These are phyloP conservation scores for Fusarium falciforme DNA, from an alignment of 2,329 filamentous ascomycete genomes.

Conservation along the genomic window DNA sequence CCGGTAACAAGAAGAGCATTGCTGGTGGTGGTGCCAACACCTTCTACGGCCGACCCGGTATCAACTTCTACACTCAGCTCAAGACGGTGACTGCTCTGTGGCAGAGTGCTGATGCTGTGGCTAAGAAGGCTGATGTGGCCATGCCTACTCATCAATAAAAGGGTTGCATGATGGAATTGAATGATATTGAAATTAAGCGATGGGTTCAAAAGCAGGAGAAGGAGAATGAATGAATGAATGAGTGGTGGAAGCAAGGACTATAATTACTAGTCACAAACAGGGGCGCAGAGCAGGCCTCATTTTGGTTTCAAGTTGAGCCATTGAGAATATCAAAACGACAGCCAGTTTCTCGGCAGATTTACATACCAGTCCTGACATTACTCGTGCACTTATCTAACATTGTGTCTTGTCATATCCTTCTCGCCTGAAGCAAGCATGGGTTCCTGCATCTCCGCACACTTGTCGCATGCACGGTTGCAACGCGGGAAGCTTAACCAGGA, in stretches of 20 bases:
- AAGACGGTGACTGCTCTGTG: slow-evolving; percentile 98
- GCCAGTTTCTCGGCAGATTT: background rate
- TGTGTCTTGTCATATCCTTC: background rate
- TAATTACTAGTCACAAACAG: slow-evolving; percentile 21
- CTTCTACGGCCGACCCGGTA: slow-evolving; percentile 92
- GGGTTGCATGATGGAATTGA: background rate
- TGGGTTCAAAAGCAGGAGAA: slow-evolving; percentile 8
- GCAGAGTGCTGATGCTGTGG: slow-evolving; percentile 85
- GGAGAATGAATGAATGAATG: background rate
- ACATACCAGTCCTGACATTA: background rate
- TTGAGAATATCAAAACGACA: slow-evolving; percentile 25
- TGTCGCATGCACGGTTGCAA: background rate
- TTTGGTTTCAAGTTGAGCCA: slow-evolving; percentile 7
- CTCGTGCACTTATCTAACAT: background rate
- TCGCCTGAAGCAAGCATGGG: background rate
- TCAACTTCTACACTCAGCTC: slow-evolving; percentile 95
- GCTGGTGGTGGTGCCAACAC: slow-evolving; percentile 93
- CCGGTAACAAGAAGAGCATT: slow-evolving; percentile 87
- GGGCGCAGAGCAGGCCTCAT: background rate
- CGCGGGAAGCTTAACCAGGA: background rate
- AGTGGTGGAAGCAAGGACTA: slow-evolving; percentile 13
- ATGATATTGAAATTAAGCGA: background rate
- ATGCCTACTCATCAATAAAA: slow-evolving; percentile 75
- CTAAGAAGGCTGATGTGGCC: slow-evolving; percentile 84
- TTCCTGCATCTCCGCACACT: background rate